A percentile compares a stretch with the other conserved stretches of the same genome.
Evolutionary conservation across 495 filamentous ascomycete genomes (phyloP).

Genomic region (Podospora fimiseda): DNA sequence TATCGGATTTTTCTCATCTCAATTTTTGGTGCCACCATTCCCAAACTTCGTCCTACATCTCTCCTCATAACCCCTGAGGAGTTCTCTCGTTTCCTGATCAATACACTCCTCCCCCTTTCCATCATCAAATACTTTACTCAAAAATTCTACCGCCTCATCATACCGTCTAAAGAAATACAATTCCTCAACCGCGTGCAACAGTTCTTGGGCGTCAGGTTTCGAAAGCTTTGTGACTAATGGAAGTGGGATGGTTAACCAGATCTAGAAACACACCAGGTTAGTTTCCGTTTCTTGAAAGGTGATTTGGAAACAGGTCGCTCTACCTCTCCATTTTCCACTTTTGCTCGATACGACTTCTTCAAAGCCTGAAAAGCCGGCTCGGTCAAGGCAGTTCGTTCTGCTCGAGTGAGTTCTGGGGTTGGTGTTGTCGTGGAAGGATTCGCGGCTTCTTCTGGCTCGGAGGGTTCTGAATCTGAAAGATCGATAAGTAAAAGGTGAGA

Average conservation of each 20-base stretch:
- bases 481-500: not conserved
- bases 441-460: slow-evolving; percentile 23
- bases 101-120: slow-evolving; percentile 20
- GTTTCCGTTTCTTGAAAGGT: not conserved
- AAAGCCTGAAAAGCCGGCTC: slow-evolving; percentile 37
- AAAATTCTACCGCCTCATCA: slow-evolving; percentile 34
- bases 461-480: slow-evolving; percentile 9
- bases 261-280: not conserved
- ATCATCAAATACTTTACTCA: slow-evolving; percentile 24
- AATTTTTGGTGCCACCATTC: not conserved
- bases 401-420: slow-evolving; percentile 10
- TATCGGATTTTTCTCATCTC: not conserved
- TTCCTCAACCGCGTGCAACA: slow-evolving; percentile 51
- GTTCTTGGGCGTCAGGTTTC: slow-evolving; percentile 39
- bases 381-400: slow-evolving; percentile 37
- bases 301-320: not conserved
- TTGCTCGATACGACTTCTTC: slow-evolving; percentile 30
- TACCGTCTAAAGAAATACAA: slow-evolving; percentile 49
- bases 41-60: slow-evolving; percentile 24
- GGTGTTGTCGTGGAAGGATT: not conserved
- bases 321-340: slow-evolving; percentile 45
- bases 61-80: slow-evolving; percentile 31
- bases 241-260: slow-evolving; percentile 25
- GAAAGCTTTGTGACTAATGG: slow-evolving; percentile 8
- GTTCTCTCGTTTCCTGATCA: slow-evolving; percentile 30